phyloP scores from a whole-genome alignment of 2,329 filamentous ascomycete species.

The Trichoderma sp. region DNA sequence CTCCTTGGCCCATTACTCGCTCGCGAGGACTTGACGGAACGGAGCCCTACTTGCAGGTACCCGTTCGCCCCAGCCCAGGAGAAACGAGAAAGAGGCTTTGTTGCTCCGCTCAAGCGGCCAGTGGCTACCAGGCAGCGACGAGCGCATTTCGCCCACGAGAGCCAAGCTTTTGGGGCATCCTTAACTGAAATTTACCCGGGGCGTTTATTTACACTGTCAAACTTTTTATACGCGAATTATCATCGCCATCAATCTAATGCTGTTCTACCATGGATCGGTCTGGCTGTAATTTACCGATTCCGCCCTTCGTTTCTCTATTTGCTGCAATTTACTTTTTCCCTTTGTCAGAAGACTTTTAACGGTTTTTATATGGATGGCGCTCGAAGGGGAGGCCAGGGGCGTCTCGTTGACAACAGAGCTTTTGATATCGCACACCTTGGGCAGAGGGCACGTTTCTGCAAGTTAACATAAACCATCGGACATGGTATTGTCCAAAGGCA shows the following conservation, averaged over 20 bases:
- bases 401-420: conserved; percentile 32
- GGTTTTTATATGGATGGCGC: conserved; percentile 30
- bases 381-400: conserved; percentile 32
- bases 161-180: conserved; percentile 68
- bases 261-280: conserved; percentile 3
- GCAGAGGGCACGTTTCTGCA: conserved; percentile 16
- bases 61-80: conserved; percentile 45
- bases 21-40: conserved; percentile 31
- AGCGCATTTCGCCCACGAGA: conserved; percentile 53
- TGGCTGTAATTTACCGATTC: background rate
- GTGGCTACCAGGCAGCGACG: conserved; percentile 47
- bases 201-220: conserved; percentile 1
- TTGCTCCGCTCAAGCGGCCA: conserved; percentile 61
- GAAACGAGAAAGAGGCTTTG: conserved; percentile 65
- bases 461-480: conserved; percentile 36
- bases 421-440: conserved; percentile 36
- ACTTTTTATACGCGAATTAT: background rate
- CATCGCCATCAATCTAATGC: conserved; percentile 11
- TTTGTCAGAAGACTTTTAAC: conserved; percentile 26
- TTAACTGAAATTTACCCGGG: conserved; percentile 45
- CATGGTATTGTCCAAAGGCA: conserved; percentile 34
- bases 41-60: conserved; percentile 39
- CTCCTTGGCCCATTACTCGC: conserved; percentile 42
- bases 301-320: background rate
- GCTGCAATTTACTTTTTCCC: background rate